Evolutionary conservation across 345 rosid species (phyloP), one percentile per base, ranked within the genome.

Genomic region (Citrus hindsii): DNA sequence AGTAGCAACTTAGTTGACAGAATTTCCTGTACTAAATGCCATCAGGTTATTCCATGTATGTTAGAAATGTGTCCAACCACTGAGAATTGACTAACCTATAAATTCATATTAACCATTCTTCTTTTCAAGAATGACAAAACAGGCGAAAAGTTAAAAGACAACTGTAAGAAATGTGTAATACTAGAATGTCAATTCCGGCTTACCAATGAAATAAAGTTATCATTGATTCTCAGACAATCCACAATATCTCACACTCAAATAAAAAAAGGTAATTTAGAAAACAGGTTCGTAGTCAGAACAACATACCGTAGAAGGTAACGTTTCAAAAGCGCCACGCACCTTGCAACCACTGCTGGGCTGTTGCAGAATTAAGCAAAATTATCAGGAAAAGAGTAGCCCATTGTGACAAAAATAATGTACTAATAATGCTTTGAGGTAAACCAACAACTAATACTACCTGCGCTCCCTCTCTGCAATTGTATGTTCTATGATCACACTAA

Each of bases 261-360:
- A 40, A 40, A 40, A 40, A 71, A 80, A 77, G 73, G 42, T 71
- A 53, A 73, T 18, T 76, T 67, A 59, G 46, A 78, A 82, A 62
- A 80, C 60, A 79, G 51, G 79, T 78, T 51, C 40, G 61, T 58
- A 30, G 61, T 28, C 76, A 77, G 70, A 79, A 77, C 69, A 74
- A 24, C 86, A 69, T 88, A 92, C 99, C 95, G 85, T 83, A 96
- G 80, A 79, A 96, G 92, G 84, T 92, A 87, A 18, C 98, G 91
- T 87, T 96, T 96, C 86, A 96, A 83, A 83, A 94, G 90, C 71
- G 94, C 88, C 88, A 96, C 98, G 76, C 99, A 96, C 82, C 97
- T 92, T 69, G 92, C 94, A 79, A 96, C 98, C 67, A 94, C 98
- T 61, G 97, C 98, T 53, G 99, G 99, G 83, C 99, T 96, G 98